These are phyloP conservation scores for Colletotrichum cereale DNA, from an alignment of 2,329 filamentous ascomycete genomes.

Conservation along the genomic window DNA sequence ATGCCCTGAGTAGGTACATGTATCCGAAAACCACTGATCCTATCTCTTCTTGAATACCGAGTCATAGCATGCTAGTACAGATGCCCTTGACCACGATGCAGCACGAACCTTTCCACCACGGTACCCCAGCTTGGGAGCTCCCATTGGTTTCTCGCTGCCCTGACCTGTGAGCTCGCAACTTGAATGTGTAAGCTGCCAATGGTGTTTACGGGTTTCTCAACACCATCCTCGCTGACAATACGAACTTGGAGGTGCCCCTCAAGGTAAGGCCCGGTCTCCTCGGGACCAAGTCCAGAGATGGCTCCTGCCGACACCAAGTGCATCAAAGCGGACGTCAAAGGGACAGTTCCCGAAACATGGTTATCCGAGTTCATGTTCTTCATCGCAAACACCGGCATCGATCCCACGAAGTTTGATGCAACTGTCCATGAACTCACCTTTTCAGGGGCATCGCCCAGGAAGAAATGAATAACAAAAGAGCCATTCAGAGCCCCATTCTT, in stretches of 20 bases:
- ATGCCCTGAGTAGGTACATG: neutral
- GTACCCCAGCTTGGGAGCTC: constrained; percentile 55
- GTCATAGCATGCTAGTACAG: neutral
- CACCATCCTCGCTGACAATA: constrained; percentile 48
- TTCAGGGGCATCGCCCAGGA: constrained; percentile 67
- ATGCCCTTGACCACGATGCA: constrained; percentile 2
- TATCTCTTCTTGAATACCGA: neutral
- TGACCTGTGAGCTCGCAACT: constrained; percentile 54
- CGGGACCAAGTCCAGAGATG: constrained; percentile 53
- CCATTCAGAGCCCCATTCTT: constrained; percentile 70
- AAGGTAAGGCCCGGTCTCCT: constrained; percentile 57
- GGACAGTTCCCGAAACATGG: constrained; percentile 62
- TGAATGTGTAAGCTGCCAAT: constrained; percentile 52
- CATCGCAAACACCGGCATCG: constrained; percentile 68
- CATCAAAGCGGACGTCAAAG: constrained; percentile 63
- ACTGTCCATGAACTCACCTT: constrained; percentile 63
- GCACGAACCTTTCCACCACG: constrained; percentile 41
- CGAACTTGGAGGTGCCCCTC: constrained; percentile 51
- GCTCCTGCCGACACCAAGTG: constrained; percentile 53
- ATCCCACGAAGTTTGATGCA: constrained; percentile 70
- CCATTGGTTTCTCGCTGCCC: constrained; percentile 47
- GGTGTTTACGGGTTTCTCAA: constrained; percentile 43
- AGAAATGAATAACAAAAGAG: constrained; percentile 75
- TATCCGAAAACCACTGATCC: neutral
- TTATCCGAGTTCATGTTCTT: constrained; percentile 48